These are phyloP conservation scores for Quercus tomentella DNA, from an alignment of 331 rosid genomes.

Conservation along the genomic window DNA sequence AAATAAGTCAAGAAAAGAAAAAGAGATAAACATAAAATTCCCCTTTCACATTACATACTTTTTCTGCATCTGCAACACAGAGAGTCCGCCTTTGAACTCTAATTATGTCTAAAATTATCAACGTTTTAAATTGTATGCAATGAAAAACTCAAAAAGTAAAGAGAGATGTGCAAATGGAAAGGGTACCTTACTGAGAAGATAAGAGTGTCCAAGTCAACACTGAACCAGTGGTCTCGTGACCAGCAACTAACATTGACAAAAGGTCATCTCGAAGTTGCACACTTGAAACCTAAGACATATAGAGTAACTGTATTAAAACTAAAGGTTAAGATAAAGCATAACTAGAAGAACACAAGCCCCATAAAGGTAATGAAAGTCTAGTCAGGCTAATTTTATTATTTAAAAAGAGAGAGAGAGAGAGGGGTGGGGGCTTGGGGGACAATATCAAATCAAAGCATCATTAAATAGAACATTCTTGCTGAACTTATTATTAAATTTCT, in stretches of 20 bases:
- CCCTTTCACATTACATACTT: background rate
- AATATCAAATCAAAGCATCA: background rate
- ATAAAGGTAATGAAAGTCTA: background rate
- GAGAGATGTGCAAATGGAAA: background rate
- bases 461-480: background rate
- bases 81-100: background rate
- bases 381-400: background rate
- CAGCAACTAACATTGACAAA: conserved; percentile 91
- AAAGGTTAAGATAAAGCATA: background rate
- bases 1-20: background rate
- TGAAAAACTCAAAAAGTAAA: background rate
- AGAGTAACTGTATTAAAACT: conserved; percentile 24
- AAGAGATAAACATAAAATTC: background rate
- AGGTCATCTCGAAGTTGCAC: conserved; percentile 91
- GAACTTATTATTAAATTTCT: background rate
- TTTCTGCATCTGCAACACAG: conserved; percentile 8
- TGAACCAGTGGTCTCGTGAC: conserved; percentile 96
- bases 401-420: too few relatives aligned
- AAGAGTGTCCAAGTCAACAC: conserved; percentile 94
- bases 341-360: conserved; percentile 2
- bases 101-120: conserved; percentile 2
- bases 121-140: background rate
- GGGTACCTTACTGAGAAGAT: conserved; percentile 94
- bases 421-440: too few relatives aligned
- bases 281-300: conserved; percentile 68